Base-by-base conservation (phyloP, 306 rosid genomes). In the Trifolium repens region DNA sequence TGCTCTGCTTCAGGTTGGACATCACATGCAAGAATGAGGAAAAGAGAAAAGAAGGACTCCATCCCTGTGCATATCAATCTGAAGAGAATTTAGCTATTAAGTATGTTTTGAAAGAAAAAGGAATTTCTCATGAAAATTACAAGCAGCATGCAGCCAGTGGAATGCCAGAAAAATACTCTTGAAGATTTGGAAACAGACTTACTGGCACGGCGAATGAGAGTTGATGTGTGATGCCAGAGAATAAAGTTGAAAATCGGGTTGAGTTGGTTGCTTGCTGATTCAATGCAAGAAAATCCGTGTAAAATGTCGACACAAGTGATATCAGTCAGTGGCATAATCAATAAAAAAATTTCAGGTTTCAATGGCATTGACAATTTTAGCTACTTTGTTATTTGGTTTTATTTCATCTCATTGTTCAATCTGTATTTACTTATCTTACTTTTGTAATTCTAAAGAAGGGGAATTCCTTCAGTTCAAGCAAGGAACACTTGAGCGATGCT, bases 231-330 rank as follows among this genome's bases (percentile, higher is more conserved):
- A 76, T 72, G 67, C 78, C 44, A 3, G 72, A 75, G 70, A 71
- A 72, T 59, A 81, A 82, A 43, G 13, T 60, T 79, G 85, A 73
- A 75, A 68, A 43, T 39, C 30, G 5, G 37, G 81, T 22, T 22
- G 24, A 22, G 24, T 22, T 22, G 24, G 24, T 22, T 22, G 24
- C 24, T 22, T 22, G 24, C 24, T 22, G 24, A 22, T 22, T 22
- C 24, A 22, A 22, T 22, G 24, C 24, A 22, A 22, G 24, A 22
- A 22, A 22, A 22, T 22, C 24, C 24, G 24, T 22, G 24, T 72
- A 85, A 85, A 40, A 74, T 85, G 73, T 89, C 88, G 30, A 75
- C 89, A 72, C 89, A 89, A 81, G 89, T 72, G 60, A 74, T 86
- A 82, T 88, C 94, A 7, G 92, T 89, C 24, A 22, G 24, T n/a